Percentiles rank a stretch among this genome's conserved stretches.
These are phyloP conservation scores for Aethionema arabicum DNA, from an alignment of 345 rosid genomes.

Conservation along the genomic window DNA sequence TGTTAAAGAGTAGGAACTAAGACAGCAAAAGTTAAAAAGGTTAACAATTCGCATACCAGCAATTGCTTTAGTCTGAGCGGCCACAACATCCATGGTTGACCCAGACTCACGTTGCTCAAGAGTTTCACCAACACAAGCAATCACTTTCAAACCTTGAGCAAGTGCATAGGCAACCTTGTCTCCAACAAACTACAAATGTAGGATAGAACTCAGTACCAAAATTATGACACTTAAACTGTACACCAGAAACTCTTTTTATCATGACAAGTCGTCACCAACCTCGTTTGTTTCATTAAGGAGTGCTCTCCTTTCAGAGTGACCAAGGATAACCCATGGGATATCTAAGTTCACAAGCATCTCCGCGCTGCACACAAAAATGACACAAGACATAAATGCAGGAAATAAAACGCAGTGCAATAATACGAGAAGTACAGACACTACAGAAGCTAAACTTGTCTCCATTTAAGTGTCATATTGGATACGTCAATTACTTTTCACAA, in stretches of 20 bases:
- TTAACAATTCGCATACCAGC: slow-evolving; percentile 49
- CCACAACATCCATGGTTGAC: slow-evolving; percentile 77
- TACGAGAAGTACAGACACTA: background rate
- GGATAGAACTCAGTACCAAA: slow-evolving; percentile 10
- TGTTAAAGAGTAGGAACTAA: background rate
- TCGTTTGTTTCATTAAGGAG: slow-evolving; percentile 67
- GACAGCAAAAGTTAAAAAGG: background rate
- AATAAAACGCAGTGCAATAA: background rate
- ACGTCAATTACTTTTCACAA: background rate
- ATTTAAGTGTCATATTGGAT: background rate
- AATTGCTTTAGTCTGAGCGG: slow-evolving; percentile 91
- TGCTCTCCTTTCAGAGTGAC: slow-evolving; percentile 88
- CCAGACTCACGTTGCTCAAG: slow-evolving; percentile 89
- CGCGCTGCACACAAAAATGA: slow-evolving; percentile 50
- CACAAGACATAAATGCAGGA: slow-evolving; percentile 9
- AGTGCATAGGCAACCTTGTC: slow-evolving; percentile 96
- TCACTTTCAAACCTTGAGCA: slow-evolving; percentile 81
- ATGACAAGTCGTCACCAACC: slow-evolving; percentile 41
- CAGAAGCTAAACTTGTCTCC: background rate
- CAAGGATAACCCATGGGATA: slow-evolving; percentile 92
- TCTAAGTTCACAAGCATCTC: slow-evolving; percentile 86
- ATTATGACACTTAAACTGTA: slow-evolving; percentile 10
- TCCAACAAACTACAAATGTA: slow-evolving; percentile 65
- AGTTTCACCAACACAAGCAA: slow-evolving; percentile 95
- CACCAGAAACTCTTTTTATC: background rate